Evolutionary conservation across 257 asterid genomes (phyloP).

Genomic region (Solanum chilense): DNA sequence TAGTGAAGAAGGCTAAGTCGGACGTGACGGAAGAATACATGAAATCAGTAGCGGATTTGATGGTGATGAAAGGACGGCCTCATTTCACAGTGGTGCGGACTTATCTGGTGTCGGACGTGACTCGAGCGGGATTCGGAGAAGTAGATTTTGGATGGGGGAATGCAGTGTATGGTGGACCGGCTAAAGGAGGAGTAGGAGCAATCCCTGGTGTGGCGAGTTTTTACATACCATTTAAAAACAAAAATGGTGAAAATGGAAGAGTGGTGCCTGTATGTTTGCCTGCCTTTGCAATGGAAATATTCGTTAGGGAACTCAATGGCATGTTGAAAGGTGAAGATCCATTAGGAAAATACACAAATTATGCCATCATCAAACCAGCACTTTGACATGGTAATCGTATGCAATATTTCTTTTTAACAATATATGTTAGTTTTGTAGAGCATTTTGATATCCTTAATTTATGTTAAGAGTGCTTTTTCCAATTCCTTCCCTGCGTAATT

Average conservation of each 20-base stretch:
- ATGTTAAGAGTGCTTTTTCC: no score
- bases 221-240: slow-evolving; percentile 25
- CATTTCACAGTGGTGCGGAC: slow-evolving; percentile 20
- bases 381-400: slow-evolving; percentile 4
- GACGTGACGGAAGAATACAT: slow-evolving; percentile 20
- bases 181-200: slow-evolving; percentile 46
- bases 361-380: slow-evolving; percentile 13
- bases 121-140: slow-evolving; percentile 29
- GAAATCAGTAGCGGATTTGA: slow-evolving; percentile 23
- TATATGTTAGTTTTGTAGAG: no score
- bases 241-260: slow-evolving; percentile 41
- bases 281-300: slow-evolving; percentile 40
- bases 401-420: neutral
- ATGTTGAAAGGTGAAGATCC: slow-evolving; percentile 13
- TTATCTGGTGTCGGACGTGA: slow-evolving; percentile 40
- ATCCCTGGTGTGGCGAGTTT: slow-evolving; percentile 44
- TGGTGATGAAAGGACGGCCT: slow-evolving; percentile 23
- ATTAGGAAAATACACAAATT: neutral
- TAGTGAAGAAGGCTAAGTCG: slow-evolving; percentile 13
- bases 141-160: slow-evolving; percentile 69
- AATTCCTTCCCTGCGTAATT: no score
- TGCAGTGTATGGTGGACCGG: slow-evolving; percentile 47
- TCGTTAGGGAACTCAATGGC: slow-evolving; percentile 29
- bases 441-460: no score
- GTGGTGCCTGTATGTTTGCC: slow-evolving; percentile 48